Base-by-base conservation (phyloP, 495 filamentous ascomycete species). In the Trichoderma erinaceum region DNA sequence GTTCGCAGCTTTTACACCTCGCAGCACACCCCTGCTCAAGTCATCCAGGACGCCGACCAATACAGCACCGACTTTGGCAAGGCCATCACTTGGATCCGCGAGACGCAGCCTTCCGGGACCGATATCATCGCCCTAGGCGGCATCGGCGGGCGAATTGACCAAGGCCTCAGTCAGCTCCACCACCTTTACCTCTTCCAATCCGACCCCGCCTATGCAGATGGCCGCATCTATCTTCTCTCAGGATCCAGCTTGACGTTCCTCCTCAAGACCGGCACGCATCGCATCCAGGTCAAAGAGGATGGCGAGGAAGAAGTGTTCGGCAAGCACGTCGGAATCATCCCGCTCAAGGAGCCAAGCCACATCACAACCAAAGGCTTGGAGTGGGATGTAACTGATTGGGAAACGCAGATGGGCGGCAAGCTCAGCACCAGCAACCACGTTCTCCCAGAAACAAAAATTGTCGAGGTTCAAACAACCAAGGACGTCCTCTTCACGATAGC, bases 361-460 rank as follows among this genome's bases (percentile, higher is more conserved):
- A 90, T 99, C 70, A 90, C 85, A 3, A 96, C 92, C 0, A 75
- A 78, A 0, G 95, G 95, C 0, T 79, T 99, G 58, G 87, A 94
- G 73, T 99, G 95, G 94, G 92, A 99, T 77, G 89, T 99, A 1
- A 70, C 82, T 68, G 80, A 90, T 66, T 94, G 92, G 90, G 77
- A 82, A 69, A 97, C 93, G 0, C 81, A 85, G 71, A 92, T 98
- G 76, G 95, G 94, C 0, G 87, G 87, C 0, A 86, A 89, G 72
- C 78, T 99, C 69, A 97, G 93, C 73, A 98, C 95, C 61, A 99
- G 95, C 76, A 99, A 99, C 78, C 90, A 93, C 73, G 85, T 96
- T 35, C 73, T 82, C 68, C 81, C 80, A 0, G 77, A 76, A 68
- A 80, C 80, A 11, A 43, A 73, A 65, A 78, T 78, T 67, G 83